These are phyloP conservation scores for Lavandula angustifolia DNA, from an alignment of 257 asterid species.

Conservation along the genomic window DNA sequence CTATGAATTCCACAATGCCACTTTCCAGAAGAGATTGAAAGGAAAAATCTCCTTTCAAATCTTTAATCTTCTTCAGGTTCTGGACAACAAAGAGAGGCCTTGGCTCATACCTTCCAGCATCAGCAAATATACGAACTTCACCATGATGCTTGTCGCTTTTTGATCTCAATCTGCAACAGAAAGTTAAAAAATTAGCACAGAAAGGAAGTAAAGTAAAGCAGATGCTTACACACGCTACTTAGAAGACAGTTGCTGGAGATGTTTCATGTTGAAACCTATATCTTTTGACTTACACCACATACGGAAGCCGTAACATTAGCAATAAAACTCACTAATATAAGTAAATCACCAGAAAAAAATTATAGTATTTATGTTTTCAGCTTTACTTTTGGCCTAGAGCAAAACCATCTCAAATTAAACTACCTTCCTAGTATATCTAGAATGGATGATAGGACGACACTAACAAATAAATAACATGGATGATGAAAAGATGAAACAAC, in stretches of 20 bases:
- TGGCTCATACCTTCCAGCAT: slow-evolving; percentile 91
- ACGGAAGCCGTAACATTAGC: slow-evolving; percentile 2
- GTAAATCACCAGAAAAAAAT: neutral
- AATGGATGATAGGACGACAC: neutral
- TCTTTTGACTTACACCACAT: neutral
- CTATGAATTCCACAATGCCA: slow-evolving; percentile 81
- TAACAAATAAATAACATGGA: slow-evolving; percentile 15
- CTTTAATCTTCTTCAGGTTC: slow-evolving; percentile 58
- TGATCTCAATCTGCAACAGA: slow-evolving; percentile 70
- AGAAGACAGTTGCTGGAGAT: slow-evolving; percentile 1
- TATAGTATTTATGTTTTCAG: slow-evolving; percentile 6
- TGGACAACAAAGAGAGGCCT: slow-evolving; percentile 90
- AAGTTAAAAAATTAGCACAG: slow-evolving; percentile 12
- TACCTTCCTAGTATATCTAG: neutral
- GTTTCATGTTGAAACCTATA: slow-evolving; percentile 16
- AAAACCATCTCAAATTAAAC: slow-evolving; percentile 19
- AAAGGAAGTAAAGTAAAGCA: slow-evolving; percentile 8
- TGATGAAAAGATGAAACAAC: neutral
- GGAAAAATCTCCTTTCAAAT: slow-evolving; percentile 54
- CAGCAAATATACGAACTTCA: slow-evolving; percentile 87
- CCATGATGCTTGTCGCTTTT: slow-evolving; percentile 66
- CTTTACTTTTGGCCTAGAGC: neutral
- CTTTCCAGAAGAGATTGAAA: slow-evolving; percentile 65
- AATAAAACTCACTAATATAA: neutral
- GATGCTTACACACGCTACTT: neutral